phyloP scores from a whole-genome alignment of 306 rosid species.

The Cercis canadensis region DNA sequence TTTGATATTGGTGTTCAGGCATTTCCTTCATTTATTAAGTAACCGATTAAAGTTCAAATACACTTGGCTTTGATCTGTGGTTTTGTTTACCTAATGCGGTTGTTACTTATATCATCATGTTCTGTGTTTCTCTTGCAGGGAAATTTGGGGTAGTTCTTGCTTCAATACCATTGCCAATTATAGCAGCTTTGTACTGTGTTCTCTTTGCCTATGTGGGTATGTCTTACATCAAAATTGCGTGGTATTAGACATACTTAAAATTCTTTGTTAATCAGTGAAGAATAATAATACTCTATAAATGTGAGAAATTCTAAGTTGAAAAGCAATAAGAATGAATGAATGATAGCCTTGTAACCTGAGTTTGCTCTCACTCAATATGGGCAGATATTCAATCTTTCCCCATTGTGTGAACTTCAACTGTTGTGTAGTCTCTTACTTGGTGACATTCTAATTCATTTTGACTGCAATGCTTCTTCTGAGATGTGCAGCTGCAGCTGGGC shows the following conservation, averaged over 20 bases:
- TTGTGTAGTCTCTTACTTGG: conserved; percentile 3
- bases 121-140: conserved; percentile 55
- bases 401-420: neutral
- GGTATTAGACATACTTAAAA: neutral
- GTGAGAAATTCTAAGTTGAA: too few species aligned
- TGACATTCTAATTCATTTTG: neutral
- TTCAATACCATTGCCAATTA: conserved; percentile 79
- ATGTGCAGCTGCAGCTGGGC: conserved; percentile 77
- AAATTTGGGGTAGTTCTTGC: conserved; percentile 95
- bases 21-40: neutral
- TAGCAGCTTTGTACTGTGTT: conserved; percentile 83
- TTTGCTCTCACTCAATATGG: too few species aligned
- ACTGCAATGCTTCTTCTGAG: conserved; percentile 22
- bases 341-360: too few species aligned
- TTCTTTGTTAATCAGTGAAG: neutral
- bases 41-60: neutral
- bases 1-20: conserved; percentile 1
- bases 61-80: neutral
- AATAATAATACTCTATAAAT: too few species aligned
- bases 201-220: conserved; percentile 86
- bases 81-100: conserved; percentile 18
- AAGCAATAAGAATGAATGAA: too few species aligned
- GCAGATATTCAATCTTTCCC: neutral
- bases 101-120: conserved; percentile 15
- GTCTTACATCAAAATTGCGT: conserved; percentile 28